Percentiles rank a stretch among this genome's conserved stretches.
Conservation (phyloP, 148 eudicot species). For the Cornus suecica region DNA sequence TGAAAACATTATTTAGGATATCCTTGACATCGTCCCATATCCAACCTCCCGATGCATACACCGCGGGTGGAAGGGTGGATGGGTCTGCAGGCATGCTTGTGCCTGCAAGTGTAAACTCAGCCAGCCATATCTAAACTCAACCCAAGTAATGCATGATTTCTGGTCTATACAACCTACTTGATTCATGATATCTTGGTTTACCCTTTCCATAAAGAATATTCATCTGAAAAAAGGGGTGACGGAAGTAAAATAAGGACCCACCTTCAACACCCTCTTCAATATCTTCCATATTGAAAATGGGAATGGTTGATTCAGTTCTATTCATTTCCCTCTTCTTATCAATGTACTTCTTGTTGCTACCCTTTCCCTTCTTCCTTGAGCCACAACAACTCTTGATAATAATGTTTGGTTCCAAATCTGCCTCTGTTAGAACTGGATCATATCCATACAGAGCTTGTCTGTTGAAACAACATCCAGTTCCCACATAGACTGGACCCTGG, state of each 20-base stretch:
- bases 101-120: too few relatives aligned
- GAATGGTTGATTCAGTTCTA: constrained; percentile 16
- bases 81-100: background rate
- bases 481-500: constrained; percentile 30
- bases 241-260: background rate
- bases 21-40: background rate
- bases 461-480: constrained; percentile 28
- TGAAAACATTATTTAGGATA: background rate
- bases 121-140: too few relatives aligned
- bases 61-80: background rate
- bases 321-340: constrained; percentile 15
- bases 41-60: background rate
- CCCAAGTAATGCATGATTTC: background rate
- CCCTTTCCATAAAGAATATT: background rate
- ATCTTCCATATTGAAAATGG: constrained; percentile 18
- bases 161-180: background rate
- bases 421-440: constrained; percentile 16
- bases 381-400: constrained; percentile 15
- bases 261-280: constrained; percentile 25
- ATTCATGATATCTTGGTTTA: background rate
- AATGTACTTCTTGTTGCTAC: constrained; percentile 7
- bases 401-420: constrained; percentile 12
- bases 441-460: constrained; percentile 23
- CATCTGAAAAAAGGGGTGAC: background rate
- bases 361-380: constrained; percentile 17